phyloP scores from a whole-genome alignment of 2,329 filamentous ascomycete species.

The Sclerotiophoma versabilis region DNA sequence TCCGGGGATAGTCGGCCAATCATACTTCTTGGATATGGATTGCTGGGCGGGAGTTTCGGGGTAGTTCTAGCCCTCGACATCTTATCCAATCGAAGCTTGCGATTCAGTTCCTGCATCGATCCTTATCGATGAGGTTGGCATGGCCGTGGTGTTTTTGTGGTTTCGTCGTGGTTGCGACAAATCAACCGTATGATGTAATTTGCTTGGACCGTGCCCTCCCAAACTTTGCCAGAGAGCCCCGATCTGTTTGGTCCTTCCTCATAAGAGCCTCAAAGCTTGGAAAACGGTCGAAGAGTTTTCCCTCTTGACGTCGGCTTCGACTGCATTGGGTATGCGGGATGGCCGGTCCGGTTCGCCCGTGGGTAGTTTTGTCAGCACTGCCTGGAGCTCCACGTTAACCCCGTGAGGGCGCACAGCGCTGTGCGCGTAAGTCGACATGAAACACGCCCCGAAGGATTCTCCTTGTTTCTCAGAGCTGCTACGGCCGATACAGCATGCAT shows the following conservation, averaged over 20 bases:
- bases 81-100: not conserved
- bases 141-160: not conserved
- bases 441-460: too few relatives aligned
- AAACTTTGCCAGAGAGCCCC: not conserved
- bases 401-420: not conserved
- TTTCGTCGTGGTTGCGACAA: not conserved
- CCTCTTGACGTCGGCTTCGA: not conserved
- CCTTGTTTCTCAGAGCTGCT: too few relatives aligned
- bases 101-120: not conserved
- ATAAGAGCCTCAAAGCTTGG: not conserved
- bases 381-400: not conserved
- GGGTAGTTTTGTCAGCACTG: conserved; percentile 5
- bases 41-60: not conserved
- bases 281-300: conserved; percentile 8
- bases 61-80: conserved; percentile 8
- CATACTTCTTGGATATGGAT: not conserved
- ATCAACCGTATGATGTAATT: conserved; percentile 6
- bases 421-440: too few relatives aligned
- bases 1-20: conserved; percentile 19
- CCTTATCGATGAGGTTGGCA: conserved; percentile 2
- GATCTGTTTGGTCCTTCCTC: conserved; percentile 2
- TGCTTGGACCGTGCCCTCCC: not conserved
- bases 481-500: too few relatives aligned
- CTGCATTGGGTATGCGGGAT: not conserved
- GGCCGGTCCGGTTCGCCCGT: not conserved